These are phyloP conservation scores for Fusarium miscanthi DNA, from an alignment of 2,329 filamentous ascomycete genomes.

Conservation along the genomic window DNA sequence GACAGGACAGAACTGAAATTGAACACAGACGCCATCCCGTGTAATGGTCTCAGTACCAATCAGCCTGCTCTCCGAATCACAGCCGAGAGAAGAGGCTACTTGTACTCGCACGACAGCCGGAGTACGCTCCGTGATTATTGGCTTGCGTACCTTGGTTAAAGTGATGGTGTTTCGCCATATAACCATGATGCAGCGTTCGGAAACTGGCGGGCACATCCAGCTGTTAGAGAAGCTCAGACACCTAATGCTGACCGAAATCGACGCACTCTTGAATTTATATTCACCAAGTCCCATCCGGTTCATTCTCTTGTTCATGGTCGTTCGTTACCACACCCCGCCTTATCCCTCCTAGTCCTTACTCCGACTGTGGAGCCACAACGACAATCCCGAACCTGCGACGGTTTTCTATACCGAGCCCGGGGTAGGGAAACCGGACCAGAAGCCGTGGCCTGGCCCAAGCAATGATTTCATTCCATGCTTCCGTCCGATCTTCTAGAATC, in stretches of 20 bases:
- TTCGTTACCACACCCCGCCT: conserved; percentile 24
- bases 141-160: conserved; percentile 7
- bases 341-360: conserved; percentile 19
- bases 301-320: conserved; percentile 40
- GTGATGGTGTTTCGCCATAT: conserved; percentile 28
- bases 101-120: conserved; percentile 39
- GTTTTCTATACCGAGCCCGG: conserved; percentile 34
- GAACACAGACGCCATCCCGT: conserved; percentile 37
- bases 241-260: neutral
- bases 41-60: conserved; percentile 39
- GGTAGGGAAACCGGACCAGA: conserved; percentile 30
- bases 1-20: conserved; percentile 18
- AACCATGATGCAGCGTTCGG: conserved; percentile 20
- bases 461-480: conserved; percentile 31
- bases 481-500: conserved; percentile 14
- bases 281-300: conserved; percentile 23
- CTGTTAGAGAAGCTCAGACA: conserved; percentile 14
- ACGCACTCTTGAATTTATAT: conserved; percentile 18
- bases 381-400: conserved; percentile 36
- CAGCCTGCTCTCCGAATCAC: conserved; percentile 36
- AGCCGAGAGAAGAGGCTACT: conserved; percentile 35
- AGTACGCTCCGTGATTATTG: conserved; percentile 27
- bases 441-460: conserved; percentile 24
- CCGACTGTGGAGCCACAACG: conserved; percentile 35
- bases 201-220: conserved; percentile 10